Conservation (phyloP, 148 eudicot species). For the Vaccinium myrtillus region DNA sequence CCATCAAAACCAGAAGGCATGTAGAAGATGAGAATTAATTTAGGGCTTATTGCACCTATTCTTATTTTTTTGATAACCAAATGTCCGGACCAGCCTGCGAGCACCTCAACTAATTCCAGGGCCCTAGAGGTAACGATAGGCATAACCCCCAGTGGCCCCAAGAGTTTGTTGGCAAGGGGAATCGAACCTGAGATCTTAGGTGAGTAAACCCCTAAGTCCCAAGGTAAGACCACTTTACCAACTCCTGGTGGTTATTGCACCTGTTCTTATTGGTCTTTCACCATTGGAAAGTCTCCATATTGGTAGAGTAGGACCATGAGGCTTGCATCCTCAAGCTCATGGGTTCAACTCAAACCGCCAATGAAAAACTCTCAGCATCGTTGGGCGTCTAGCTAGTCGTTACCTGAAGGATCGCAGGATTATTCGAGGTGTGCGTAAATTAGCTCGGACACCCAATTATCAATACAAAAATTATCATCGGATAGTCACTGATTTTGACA, state of each 20-base stretch:
- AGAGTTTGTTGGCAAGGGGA: no score
- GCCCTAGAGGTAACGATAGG: no score
- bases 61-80: no score
- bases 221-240: no score
- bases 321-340: neutral
- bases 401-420: neutral
- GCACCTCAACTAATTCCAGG: no score
- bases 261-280: neutral
- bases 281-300: neutral
- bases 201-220: no score
- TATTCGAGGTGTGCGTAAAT: neutral
- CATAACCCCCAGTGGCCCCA: no score
- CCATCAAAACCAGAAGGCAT: conserved; percentile 6
- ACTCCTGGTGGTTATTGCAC: neutral
- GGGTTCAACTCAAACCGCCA: neutral
- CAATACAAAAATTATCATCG: neutral
- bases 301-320: neutral
- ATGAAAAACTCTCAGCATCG: neutral
- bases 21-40: neutral
- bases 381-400: neutral
- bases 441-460: neutral
- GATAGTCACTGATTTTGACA: no score
- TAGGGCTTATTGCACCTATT: no score
- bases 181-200: no score
- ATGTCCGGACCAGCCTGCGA: no score